phyloP scores from a whole-genome alignment of 192 early-diverging fungal species.

The Ambispora gerdemannii region DNA sequence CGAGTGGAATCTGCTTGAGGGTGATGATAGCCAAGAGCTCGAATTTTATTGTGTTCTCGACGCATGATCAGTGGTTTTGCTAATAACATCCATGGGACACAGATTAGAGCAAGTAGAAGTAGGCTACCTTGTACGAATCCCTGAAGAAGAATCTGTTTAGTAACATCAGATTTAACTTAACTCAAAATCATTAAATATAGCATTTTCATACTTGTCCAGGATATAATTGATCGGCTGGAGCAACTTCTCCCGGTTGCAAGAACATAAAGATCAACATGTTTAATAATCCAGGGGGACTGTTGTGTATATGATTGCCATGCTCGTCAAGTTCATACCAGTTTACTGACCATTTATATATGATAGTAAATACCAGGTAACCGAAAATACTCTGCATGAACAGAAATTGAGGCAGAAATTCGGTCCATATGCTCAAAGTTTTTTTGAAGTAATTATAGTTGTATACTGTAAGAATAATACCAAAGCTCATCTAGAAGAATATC shows the following conservation, averaged over 20 bases:
- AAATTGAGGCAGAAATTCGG: slow-evolving; percentile 92
- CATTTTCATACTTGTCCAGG: slow-evolving; percentile 76
- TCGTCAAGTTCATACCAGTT: slow-evolving; percentile 80
- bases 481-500: slow-evolving; percentile 71
- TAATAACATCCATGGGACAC: slow-evolving; percentile 97
- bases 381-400: slow-evolving; percentile 91
- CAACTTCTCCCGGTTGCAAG: slow-evolving; percentile 81
- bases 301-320: slow-evolving; percentile 55
- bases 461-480: slow-evolving; percentile 86
- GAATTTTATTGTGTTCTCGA: slow-evolving; percentile 74
- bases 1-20: slow-evolving; percentile 47
- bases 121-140: slow-evolving; percentile 76
- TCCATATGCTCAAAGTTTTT: slow-evolving; percentile 72
- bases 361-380: slow-evolving; percentile 90
- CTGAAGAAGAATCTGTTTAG: slow-evolving; percentile 27
- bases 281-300: slow-evolving; percentile 87
- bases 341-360: slow-evolving; percentile 94
- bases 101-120: slow-evolving; percentile 78
- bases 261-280: slow-evolving; percentile 99
- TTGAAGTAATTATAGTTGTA: slow-evolving; percentile 90
- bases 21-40: slow-evolving; percentile 70
- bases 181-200: background rate
- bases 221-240: slow-evolving; percentile 68
- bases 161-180: slow-evolving; percentile 12
- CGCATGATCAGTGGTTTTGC: slow-evolving; percentile 86